Base-by-base conservation (phyloP, 176 grass and related monocot species). In the Poa annua region DNA sequence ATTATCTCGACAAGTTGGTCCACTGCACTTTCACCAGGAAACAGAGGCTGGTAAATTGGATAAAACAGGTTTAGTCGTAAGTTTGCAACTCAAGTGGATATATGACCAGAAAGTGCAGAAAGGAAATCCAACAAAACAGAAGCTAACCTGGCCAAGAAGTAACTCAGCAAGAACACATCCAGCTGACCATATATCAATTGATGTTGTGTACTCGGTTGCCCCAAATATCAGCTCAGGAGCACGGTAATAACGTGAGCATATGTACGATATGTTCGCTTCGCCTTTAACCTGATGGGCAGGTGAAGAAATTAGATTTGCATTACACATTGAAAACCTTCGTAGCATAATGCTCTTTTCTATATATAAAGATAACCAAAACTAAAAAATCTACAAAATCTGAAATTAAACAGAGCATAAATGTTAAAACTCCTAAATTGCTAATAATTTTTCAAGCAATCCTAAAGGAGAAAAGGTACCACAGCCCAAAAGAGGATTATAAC, bases 121-220 rank as follows among this genome's bases (percentile, higher is more conserved):
- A 50, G 15, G 17, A 17, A 8, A 89, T 64, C 61, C 21, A 20
- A 20, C 29, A 26, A 20, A 42, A 85, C 11, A 77, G 4, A 41
- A 85, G 53, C 59, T 83, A 79, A 98, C 95, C 90, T 95, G 95
- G 44, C 95, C 92, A 82, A 98, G 95, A 62, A 98, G 92, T 74
- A 98, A 75, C 66, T 98, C 95, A 48, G 95, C 95, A 80, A 98
- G 88, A 84, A 98, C 92, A 75, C 95, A 98, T 55, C 95, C 95
- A 85, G 95, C 95, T 69, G 95, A 98, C 95, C 95, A 98, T 80
- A 98, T 98, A 91, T 98, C 95, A 84, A 98, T 98, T 36, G 95
- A 98, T 67, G 92, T 90, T 39, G 92, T 92, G 81, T 98, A 98
- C 66, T 95, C 95, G 17, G 92, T 98, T 57, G 92, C 95, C 48